These are phyloP conservation scores for Mortierella sp. DNA, from an alignment of 371 early-diverging fungal genomes.

Conservation along the genomic window DNA sequence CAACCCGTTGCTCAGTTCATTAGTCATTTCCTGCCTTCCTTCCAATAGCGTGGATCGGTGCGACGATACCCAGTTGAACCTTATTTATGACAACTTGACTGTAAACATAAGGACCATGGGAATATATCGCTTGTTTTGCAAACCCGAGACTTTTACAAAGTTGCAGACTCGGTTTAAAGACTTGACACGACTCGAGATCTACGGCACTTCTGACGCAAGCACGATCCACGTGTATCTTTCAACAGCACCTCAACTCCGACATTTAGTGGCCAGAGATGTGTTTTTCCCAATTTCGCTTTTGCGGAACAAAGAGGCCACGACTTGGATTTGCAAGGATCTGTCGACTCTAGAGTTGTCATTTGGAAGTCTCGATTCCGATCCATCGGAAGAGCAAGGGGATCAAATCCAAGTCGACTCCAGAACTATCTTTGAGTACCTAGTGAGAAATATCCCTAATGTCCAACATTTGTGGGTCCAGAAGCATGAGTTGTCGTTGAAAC, in stretches of 20 bases:
- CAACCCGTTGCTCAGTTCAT: slow-evolving; percentile 12
- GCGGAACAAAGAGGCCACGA: neutral
- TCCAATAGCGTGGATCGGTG: neutral
- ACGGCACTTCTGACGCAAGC: neutral
- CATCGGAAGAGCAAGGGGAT: neutral
- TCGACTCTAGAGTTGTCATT: slow-evolving; percentile 13
- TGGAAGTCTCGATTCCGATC: too few relatives aligned
- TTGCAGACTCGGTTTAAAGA: slow-evolving; percentile 7
- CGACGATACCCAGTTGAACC: neutral
- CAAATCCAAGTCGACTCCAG: neutral
- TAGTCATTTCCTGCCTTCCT: neutral
- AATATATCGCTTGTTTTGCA: slow-evolving; percentile 10
- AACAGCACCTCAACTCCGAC: neutral
- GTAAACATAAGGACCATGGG: slow-evolving; percentile 8
- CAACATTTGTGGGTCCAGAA: slow-evolving; percentile 6
- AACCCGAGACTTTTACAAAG: neutral
- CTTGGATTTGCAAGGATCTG: slow-evolving; percentile 5
- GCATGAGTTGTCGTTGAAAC: slow-evolving; percentile 1
- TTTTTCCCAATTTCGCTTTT: slow-evolving; percentile 8
- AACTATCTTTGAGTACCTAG: slow-evolving; percentile 12
- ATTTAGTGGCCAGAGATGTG: slow-evolving; percentile 12
- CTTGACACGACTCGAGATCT: slow-evolving; percentile 14
- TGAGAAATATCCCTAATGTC: neutral
- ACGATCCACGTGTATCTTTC: slow-evolving; percentile 4
- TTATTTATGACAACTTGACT: neutral